Conservation (phyloP, 2,329 filamentous ascomycete genomes). For the Ceratocystiopsis minuta region DNA sequence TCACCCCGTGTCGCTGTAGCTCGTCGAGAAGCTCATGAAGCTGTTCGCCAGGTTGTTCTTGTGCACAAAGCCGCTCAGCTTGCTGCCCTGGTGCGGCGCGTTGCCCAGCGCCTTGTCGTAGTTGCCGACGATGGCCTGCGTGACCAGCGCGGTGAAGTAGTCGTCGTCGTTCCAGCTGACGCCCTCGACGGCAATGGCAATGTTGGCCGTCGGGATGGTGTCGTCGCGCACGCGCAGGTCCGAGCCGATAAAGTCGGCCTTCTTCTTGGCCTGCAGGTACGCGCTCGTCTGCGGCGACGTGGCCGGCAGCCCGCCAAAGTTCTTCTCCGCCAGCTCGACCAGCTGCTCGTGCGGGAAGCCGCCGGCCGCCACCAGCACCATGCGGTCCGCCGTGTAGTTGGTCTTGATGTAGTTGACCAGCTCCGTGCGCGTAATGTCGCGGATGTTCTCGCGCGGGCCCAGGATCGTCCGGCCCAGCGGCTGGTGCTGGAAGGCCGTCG, state of each 20-base stretch:
- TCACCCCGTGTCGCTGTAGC: constrained; percentile 86
- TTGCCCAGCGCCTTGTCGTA: constrained; percentile 99
- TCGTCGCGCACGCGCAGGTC: constrained; percentile 93
- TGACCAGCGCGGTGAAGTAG: constrained; percentile 95
- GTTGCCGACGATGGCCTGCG: constrained; percentile 97
- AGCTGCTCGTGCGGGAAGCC: constrained; percentile 87
- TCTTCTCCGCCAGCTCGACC: constrained; percentile 88
- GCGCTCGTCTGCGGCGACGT: constrained; percentile 58
- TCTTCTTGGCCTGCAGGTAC: constrained; percentile 62
- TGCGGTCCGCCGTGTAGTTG: constrained; percentile 99
- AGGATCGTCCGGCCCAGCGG: constrained; percentile 94
- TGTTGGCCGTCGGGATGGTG: constrained; percentile 88
- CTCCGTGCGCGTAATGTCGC: constrained; percentile 83
- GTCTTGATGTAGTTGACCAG: constrained; percentile 93
- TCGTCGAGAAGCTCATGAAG: constrained; percentile 99
- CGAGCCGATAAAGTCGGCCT: constrained; percentile 90
- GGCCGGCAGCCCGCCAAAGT: constrained; percentile 67
- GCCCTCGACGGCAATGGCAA: constrained; percentile 96
- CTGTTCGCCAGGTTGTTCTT: constrained; percentile 94
- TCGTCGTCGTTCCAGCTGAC: constrained; percentile 98
- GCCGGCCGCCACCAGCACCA: constrained; percentile 93
- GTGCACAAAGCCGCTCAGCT: constrained; percentile 87
- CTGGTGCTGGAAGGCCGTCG: constrained; percentile 93
- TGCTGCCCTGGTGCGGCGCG: constrained; percentile 92
- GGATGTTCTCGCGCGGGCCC: constrained; percentile 94